These are phyloP conservation scores for Theobroma grandiflorum DNA, from an alignment of 441 rosid species.

Conservation along the genomic window DNA sequence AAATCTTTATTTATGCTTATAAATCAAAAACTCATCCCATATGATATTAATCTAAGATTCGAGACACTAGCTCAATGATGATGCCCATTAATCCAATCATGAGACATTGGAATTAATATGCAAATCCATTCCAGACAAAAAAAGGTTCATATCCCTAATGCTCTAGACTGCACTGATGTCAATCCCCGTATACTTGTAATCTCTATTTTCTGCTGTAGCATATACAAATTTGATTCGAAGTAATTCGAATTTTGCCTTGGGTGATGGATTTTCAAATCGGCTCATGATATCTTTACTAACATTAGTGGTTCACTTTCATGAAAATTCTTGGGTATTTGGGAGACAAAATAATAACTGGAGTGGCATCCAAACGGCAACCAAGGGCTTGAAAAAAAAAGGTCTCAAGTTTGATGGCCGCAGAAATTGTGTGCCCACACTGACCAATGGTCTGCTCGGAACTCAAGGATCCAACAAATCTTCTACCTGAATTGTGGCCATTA, in stretches of 20 bases:
- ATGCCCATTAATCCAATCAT: not conserved
- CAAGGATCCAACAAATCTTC: slow-evolving; percentile 16
- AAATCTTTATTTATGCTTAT: too few species aligned
- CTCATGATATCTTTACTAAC: not conserved
- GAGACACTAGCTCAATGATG: too few species aligned
- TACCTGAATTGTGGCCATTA: slow-evolving; percentile 8
- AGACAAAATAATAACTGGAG: slow-evolving; percentile 12
- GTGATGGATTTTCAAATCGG: not conserved
- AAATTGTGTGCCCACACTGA: slow-evolving; percentile 11
- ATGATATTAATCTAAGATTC: too few species aligned
- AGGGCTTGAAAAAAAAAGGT: not conserved
- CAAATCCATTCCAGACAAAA: not conserved
- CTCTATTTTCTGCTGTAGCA: too few species aligned
- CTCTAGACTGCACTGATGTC: not conserved
- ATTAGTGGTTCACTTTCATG: slow-evolving; percentile 28
- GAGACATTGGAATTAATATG: not conserved
- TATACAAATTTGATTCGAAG: too few species aligned
- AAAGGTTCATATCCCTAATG: not conserved
- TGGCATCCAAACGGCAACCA: not conserved
- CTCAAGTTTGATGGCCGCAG: slow-evolving; percentile 30
- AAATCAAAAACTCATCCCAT: too few species aligned
- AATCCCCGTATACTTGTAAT: too few species aligned
- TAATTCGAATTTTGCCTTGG: not conserved
- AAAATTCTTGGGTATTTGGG: not conserved
- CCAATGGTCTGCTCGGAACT: slow-evolving; percentile 27